Percentiles rank a stretch among this genome's conserved stretches.
Evolutionary conservation across 2,329 filamentous ascomycete species (phyloP).

Genomic region (Aspergillus ruber): DNA sequence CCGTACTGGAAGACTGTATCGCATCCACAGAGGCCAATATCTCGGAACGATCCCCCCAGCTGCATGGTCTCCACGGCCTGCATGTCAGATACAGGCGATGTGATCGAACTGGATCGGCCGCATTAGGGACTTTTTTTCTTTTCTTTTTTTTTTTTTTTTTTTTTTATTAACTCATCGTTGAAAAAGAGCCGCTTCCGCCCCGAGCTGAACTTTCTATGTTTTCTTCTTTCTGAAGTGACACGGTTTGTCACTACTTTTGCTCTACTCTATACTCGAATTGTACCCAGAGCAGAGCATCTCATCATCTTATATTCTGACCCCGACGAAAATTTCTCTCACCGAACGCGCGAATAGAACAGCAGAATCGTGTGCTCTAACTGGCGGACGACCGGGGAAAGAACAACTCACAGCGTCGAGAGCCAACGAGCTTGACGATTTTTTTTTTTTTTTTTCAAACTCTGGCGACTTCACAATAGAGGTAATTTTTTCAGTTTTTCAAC

Average conservation of each 20-base stretch:
- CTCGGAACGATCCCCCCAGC: background rate
- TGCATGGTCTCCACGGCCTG: conserved; percentile 13
- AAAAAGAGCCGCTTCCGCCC: background rate
- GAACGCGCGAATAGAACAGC: too few species aligned
- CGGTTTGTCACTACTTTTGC: background rate
- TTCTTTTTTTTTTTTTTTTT: background rate
- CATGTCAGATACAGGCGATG: conserved; percentile 21
- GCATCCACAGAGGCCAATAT: conserved; percentile 6
- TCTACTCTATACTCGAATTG: background rate
- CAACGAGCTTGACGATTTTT: too few species aligned
- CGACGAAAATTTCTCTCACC: too few species aligned
- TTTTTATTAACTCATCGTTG: background rate
- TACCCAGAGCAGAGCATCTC: background rate
- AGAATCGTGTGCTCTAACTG: too few species aligned
- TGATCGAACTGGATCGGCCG: conserved; percentile 14
- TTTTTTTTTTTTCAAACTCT: too few species aligned
- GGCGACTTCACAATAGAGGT: too few species aligned
- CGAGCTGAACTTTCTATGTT: background rate
- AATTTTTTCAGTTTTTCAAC: too few species aligned
- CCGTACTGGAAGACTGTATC: background rate
- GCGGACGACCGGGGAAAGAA: too few species aligned
- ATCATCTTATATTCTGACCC: too few species aligned
- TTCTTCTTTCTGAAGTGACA: background rate
- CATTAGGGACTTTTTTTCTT: background rate
- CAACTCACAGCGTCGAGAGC: too few species aligned